Percentiles rank a stretch among this genome's conserved stretches.
Evolutionary conservation across 257 asterid species (phyloP).

Genomic region (Orobanche coerulescens): DNA sequence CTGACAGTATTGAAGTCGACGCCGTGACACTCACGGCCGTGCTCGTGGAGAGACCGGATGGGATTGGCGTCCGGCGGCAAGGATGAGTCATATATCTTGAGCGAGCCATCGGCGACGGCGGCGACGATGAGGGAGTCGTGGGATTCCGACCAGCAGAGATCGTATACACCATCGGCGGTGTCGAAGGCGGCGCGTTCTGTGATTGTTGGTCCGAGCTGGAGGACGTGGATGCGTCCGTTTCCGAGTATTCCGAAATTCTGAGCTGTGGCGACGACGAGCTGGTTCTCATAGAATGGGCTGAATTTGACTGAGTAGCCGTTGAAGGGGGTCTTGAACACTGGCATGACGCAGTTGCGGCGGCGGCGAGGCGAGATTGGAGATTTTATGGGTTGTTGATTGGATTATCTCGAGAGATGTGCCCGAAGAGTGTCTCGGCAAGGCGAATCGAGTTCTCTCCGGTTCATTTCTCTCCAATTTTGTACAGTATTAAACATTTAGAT

Average conservation of each 20-base stretch:
- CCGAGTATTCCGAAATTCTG: conserved; percentile 97
- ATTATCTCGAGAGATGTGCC: conserved; percentile 30
- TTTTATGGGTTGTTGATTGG: conserved; percentile 9
- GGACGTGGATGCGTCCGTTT: conserved; percentile 91
- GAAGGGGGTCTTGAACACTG: conserved; percentile 73
- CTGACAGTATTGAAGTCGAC: conserved; percentile 80
- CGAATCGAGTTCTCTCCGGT: conserved; percentile 14
- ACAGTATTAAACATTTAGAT: not conserved
- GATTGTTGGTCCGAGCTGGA: conserved; percentile 63
- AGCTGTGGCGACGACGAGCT: conserved; percentile 81
- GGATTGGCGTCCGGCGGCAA: conserved; percentile 80
- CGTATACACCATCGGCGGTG: conserved; percentile 93
- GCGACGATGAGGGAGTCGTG: conserved; percentile 86
- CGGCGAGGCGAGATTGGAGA: conserved; percentile 27
- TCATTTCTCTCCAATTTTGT: conserved; percentile 25
- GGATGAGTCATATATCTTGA: conserved; percentile 77
- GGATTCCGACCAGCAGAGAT: conserved; percentile 93
- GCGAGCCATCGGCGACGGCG: conserved; percentile 83
- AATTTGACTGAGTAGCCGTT: conserved; percentile 90
- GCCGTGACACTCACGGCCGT: conserved; percentile 81
- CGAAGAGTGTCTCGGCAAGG: conserved; percentile 14
- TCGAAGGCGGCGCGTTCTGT: conserved; percentile 71
- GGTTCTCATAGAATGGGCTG: conserved; percentile 89
- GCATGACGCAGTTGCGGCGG: conserved; percentile 42
- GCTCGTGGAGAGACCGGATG: conserved; percentile 83